Percentiles rank a stretch among this genome's conserved stretches.
These are phyloP conservation scores for Nephelium lappaceum DNA, from an alignment of 345 rosid genomes.

Conservation along the genomic window DNA sequence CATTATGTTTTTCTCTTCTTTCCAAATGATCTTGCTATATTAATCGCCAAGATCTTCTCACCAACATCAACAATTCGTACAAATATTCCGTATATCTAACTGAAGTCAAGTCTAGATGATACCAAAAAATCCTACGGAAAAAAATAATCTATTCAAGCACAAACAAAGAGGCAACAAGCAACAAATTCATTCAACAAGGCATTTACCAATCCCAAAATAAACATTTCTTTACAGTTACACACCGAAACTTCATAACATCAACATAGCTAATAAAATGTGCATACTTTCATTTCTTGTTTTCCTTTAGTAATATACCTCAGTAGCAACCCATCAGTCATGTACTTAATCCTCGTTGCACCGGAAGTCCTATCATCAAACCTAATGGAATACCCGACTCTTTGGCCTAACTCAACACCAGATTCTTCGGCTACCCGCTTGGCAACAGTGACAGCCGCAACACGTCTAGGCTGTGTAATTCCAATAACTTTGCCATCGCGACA, in stretches of 20 bases:
- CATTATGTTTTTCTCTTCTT: no score
- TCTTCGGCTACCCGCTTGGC: constrained; percentile 90
- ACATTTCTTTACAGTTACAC: not conserved
- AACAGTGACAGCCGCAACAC: constrained; percentile 90
- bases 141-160: not conserved
- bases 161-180: not conserved
- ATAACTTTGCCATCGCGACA: constrained; percentile 69
- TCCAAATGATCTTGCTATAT: no score
- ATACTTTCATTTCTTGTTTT: not conserved
- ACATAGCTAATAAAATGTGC: not conserved
- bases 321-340: constrained; percentile 90
- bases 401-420: constrained; percentile 76
- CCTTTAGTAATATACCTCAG: constrained; percentile 51
- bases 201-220: not conserved
- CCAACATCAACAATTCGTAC: not conserved
- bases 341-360: constrained; percentile 68
- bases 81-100: not conserved
- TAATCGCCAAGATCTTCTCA: no score
- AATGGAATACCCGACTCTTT: constrained; percentile 83
- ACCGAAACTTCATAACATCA: not conserved
- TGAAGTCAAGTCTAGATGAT: not conserved
- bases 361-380: constrained; percentile 84
- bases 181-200: not conserved
- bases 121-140: no score
- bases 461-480: constrained; percentile 90